These are phyloP conservation scores for Penicillium sp. DNA, from an alignment of 2,329 filamentous ascomycete species.

Conservation along the genomic window DNA sequence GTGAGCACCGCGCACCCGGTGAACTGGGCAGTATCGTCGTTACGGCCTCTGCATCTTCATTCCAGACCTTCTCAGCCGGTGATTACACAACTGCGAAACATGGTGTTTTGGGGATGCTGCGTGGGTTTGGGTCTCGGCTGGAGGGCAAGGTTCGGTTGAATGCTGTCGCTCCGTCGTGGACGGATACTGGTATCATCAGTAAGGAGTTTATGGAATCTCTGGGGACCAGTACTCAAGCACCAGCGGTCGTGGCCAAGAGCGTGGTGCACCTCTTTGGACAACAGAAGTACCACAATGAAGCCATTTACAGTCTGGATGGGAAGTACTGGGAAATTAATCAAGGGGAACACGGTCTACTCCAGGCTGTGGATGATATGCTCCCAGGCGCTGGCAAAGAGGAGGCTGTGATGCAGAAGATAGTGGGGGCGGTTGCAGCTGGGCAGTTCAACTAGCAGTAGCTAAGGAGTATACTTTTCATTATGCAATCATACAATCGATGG, in stretches of 20 bases:
- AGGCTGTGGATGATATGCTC: slow-evolving; percentile 5
- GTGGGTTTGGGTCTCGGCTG: slow-evolving; percentile 48
- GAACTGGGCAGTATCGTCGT: slow-evolving; percentile 52
- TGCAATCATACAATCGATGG: too few relatives aligned
- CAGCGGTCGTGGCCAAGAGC: slow-evolving; percentile 52
- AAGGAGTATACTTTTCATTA: too few relatives aligned
- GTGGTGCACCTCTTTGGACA: slow-evolving; percentile 56
- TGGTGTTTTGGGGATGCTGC: slow-evolving; percentile 56
- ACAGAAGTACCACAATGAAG: slow-evolving; percentile 50
- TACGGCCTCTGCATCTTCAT: slow-evolving; percentile 53
- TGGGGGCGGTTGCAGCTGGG: neutral
- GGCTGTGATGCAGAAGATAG: slow-evolving; percentile 10
- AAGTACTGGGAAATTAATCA: slow-evolving; percentile 59
- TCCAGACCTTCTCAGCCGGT: slow-evolving; percentile 53
- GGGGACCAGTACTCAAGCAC: slow-evolving; percentile 41
- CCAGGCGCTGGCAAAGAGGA: slow-evolving; percentile 14
- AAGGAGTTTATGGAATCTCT: slow-evolving; percentile 23
- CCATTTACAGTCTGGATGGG: slow-evolving; percentile 54
- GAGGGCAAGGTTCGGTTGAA: slow-evolving; percentile 57
- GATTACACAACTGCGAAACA: slow-evolving; percentile 61
- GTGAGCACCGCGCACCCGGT: slow-evolving; percentile 43
- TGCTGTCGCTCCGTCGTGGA: slow-evolving; percentile 59
- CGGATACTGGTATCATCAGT: slow-evolving; percentile 52
- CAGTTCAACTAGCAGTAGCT: neutral
- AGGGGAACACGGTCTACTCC: slow-evolving; percentile 24